Evolutionary conservation across 371 early-diverging fungal genomes (phyloP), one percentile per base, ranked within the genome.

Genomic region (Zychaea mexicana): DNA sequence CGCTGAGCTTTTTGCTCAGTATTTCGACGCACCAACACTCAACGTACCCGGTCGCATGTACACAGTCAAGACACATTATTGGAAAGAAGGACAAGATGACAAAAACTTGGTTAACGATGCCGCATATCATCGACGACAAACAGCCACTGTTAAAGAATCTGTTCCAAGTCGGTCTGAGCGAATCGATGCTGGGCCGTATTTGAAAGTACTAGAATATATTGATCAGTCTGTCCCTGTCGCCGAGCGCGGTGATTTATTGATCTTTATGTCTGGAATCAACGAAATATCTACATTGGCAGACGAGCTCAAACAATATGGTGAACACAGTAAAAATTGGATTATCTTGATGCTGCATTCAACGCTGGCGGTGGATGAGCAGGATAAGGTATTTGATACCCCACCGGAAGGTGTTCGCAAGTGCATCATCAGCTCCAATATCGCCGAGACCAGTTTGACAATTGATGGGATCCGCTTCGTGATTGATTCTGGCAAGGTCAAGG

Each of bases 401-500:
- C 81, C 83, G 1, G 78, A 78, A 64, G 80, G 83, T 9, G 67
- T 74, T 1, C 71, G 85, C 2, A 86, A 86, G 60, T 82, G 85
- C 62, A 86, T 90, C 30, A 77, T 90, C 22, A 76, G 84, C 57
- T 88, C 90, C 28, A 90, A 90, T 59, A 90, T 90, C 66, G 81
- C 86, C 6, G 89, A 88, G 58, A 85, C 92, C 12, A 85, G 85
- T 70, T 82, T 93, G 7, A 93, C 94, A 5, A 92, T 93, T 60
- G 89, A 88, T 61, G 85, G 87, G 9, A 85, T 93, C 21, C 79
- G 84, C 2, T 91, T 91, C 66, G 89, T 93, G 32, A 76, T 92
- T 42, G 93, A 93, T 68, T 86, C 86, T 42, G 93, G 92, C 60
- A 83, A 83, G 61, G 87, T 90, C 36, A 94, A 93, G 65, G 87